Conservation (phyloP, 2,329 filamentous ascomycete genomes). For the Zymoseptoria pseudotritici region DNA sequence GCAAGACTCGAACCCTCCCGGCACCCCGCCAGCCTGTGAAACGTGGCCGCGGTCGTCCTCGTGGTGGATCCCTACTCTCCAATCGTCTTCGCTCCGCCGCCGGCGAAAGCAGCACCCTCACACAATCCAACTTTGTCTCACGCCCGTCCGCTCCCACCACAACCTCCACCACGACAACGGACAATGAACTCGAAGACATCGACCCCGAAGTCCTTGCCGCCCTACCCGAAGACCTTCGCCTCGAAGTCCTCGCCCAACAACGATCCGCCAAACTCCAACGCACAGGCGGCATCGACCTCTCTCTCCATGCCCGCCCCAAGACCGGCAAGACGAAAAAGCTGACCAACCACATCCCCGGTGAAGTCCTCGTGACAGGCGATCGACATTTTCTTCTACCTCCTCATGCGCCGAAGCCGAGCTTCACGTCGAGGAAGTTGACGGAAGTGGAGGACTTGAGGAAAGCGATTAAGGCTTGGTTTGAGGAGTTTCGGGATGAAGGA, state of each 20-base stretch:
- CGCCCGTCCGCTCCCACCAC: slow-evolving; percentile 4
- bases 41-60: slow-evolving; percentile 50
- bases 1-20: slow-evolving; percentile 48
- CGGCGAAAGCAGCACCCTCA: slow-evolving; percentile 48
- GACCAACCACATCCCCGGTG: slow-evolving; percentile 4
- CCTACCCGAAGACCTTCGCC: slow-evolving; percentile 70
- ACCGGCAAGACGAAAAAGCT: slow-evolving; percentile 14
- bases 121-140: slow-evolving; percentile 66
- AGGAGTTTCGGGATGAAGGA: slow-evolving; percentile 62
- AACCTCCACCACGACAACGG: slow-evolving; percentile 19
- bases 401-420: slow-evolving; percentile 49
- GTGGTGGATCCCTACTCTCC: slow-evolving; percentile 31
- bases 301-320: slow-evolving; percentile 22
- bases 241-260: slow-evolving; percentile 72
- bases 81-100: slow-evolving; percentile 42
- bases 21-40: slow-evolving; percentile 52
- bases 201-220: slow-evolving; percentile 72
- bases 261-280: slow-evolving; percentile 53
- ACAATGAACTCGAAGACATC: slow-evolving; percentile 43
- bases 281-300: slow-evolving; percentile 31
- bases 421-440: slow-evolving; percentile 53
- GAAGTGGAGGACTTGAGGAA: slow-evolving; percentile 58
- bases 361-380: slow-evolving; percentile 25
- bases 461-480: slow-evolving; percentile 70
- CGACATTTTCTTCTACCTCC: slow-evolving; percentile 42